Evolutionary conservation across 2,329 filamentous ascomycete species (phyloP), one percentile per base, ranked within the genome.

Genomic region (Fusarium zealandicum): DNA sequence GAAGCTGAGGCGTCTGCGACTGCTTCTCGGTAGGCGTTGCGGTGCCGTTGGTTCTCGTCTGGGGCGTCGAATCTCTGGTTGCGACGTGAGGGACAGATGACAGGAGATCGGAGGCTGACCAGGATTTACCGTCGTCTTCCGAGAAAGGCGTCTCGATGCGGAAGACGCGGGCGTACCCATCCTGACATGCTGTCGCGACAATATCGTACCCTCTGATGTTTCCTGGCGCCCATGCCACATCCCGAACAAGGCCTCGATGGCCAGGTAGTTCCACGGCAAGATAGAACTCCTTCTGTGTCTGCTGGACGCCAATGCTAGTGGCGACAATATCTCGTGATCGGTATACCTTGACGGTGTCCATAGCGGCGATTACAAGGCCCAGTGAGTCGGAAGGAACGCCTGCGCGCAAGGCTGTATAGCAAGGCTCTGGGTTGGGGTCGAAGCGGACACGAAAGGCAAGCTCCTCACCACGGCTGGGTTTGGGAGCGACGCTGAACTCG

Each of bases 191-290:
- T 6, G 93, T 96, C 3, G 93, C 95, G 65, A 98, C 83, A 51
- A 93, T 83, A 72, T 99, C 95, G 71, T 91, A 93, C 1, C 93
- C 93, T 32, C 93, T 81, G 66, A 96, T 92, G 61, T 92, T 96
- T 11, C 92, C 93, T 40, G 92, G 90, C 1, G 93, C 92, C 95
- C 95, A 99, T 2, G 91, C 88, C 1, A 97, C 84, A 71, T 97
- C 93, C 40, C 93, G 83, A 6, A 97, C 90, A 32, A 98, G 80
- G 1, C 88, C 87, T 7, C 84, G 81, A 65, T 96, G 90, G 2
- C 87, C 86, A 25, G 80, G 79, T 13, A 98, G 78, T 69, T 92
- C 89, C 16, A 88, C 87, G 0, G 92, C 92, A 7, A 90, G 84
- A 71, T 96, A 96, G 70, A 98, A 96, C 54, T 91, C 89, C 57